A percentile compares a stretch with the other conserved stretches of the same genome.
phyloP scores from a whole-genome alignment of 2,329 filamentous ascomycete species.

The Dothiorella sarmentorum region DNA sequence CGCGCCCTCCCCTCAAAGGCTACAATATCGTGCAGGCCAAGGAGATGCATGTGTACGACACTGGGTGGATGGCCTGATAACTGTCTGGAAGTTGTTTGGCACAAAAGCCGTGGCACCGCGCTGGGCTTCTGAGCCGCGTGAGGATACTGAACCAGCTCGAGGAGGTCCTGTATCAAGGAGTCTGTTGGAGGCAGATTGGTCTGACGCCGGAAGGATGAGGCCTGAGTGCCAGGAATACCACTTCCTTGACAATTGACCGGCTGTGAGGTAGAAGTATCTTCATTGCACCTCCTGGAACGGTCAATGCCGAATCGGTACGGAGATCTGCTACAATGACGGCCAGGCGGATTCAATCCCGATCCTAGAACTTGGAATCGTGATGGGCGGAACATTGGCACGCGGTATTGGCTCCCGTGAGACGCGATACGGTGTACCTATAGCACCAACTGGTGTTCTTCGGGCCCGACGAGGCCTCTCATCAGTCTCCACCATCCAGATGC shows the following conservation, averaged over 20 bases:
- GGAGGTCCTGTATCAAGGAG: conserved; percentile 34
- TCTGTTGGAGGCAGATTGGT: conserved; percentile 35
- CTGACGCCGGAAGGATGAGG: conserved; percentile 30
- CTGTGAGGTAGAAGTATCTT: neutral
- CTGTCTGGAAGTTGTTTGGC: conserved; percentile 43
- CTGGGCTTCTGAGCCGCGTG: conserved; percentile 40
- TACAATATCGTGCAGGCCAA: conserved; percentile 46
- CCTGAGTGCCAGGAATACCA: conserved; percentile 10
- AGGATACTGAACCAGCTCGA: conserved; percentile 38
- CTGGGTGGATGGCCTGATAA: conserved; percentile 45
- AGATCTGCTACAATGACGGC: neutral
- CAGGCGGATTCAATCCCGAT: neutral
- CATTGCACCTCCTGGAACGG: neutral
- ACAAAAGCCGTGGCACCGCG: conserved; percentile 41
- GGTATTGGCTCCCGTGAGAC: too few relatives aligned
- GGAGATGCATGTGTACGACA: conserved; percentile 44
- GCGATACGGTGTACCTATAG: too few relatives aligned
- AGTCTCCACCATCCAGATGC: neutral
- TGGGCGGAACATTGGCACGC: too few relatives aligned
- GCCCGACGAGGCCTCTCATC: too few relatives aligned
- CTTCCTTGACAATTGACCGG: neutral
- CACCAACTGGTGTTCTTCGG: too few relatives aligned
- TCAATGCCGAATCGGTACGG: neutral
- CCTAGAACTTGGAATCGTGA: neutral
- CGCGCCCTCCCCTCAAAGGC: conserved; percentile 44